Conservation (phyloP, 2,329 filamentous ascomycete genomes). For the Daldinia sp. region DNA sequence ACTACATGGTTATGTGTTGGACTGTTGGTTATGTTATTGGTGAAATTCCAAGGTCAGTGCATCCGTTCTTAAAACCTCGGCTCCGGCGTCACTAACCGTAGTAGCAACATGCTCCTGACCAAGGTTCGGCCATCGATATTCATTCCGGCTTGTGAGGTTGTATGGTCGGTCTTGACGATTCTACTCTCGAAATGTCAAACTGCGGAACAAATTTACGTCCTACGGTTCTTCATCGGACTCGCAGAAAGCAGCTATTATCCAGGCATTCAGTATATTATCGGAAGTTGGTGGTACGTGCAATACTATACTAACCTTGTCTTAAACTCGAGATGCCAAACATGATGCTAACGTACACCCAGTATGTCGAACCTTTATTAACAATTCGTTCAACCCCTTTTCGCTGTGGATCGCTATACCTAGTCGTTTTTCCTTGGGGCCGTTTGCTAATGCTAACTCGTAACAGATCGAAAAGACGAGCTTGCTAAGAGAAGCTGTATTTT, state of each 20-base stretch:
- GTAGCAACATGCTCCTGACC: slow-evolving; percentile 48
- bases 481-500: slow-evolving; percentile 57
- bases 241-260: slow-evolving; percentile 45
- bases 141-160: slow-evolving; percentile 48
- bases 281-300: slow-evolving; percentile 46
- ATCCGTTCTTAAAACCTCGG: neutral
- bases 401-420: no score
- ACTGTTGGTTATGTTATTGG: slow-evolving; percentile 46
- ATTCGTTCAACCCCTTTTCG: neutral
- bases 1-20: slow-evolving; percentile 46
- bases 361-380: neutral
- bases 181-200: slow-evolving; percentile 47
- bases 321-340: neutral
- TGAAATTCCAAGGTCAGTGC: slow-evolving; percentile 44
- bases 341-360: slow-evolving; percentile 18
- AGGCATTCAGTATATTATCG: slow-evolving; percentile 49
- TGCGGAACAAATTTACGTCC: slow-evolving; percentile 47
- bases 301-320: no score
- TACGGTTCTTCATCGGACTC: slow-evolving; percentile 50
- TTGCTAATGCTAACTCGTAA: neutral
- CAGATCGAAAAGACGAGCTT: slow-evolving; percentile 49
- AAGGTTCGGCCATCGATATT: slow-evolving; percentile 49
- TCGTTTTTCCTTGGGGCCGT: neutral
- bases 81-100: slow-evolving; percentile 16
- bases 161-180: slow-evolving; percentile 48